Conservation (phyloP, 225 moss, liverwort and hornwort genomes). For the Bryoerythrophyllum caledonicum region DNA sequence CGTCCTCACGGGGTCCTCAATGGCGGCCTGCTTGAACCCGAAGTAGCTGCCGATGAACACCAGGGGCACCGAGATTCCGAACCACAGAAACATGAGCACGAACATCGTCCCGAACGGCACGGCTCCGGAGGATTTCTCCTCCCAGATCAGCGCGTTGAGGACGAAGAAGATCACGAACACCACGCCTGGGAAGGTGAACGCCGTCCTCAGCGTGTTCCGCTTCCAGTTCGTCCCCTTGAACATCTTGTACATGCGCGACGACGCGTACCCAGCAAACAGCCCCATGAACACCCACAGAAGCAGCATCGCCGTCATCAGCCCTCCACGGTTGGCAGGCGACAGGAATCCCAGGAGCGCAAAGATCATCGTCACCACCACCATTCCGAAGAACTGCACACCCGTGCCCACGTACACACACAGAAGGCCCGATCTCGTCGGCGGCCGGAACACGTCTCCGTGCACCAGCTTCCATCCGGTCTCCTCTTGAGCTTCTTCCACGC, state of each 20-base stretch:
- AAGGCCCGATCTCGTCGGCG: constrained; percentile 73
- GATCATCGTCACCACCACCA: constrained; percentile 92
- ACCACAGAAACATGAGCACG: constrained; percentile 91
- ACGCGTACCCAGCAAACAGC: constrained; percentile 86
- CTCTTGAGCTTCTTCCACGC: constrained; percentile 93
- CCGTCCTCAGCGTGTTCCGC: constrained; percentile 85
- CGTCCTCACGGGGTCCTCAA: constrained; percentile 89
- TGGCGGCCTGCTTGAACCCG: constrained; percentile 83
- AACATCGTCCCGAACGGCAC: constrained; percentile 96
- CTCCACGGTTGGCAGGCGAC: constrained; percentile 93
- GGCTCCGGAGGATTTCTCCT: constrained; percentile 93
- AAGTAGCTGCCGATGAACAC: constrained; percentile 93
- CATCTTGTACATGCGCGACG: constrained; percentile 91
- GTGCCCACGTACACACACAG: constrained; percentile 94
- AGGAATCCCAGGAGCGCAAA: constrained; percentile 91
- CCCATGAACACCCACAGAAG: constrained; percentile 99
- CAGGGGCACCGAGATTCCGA: constrained; percentile 91
- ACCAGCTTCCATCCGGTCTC: constrained; percentile 98
- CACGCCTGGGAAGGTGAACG: constrained; percentile 81
- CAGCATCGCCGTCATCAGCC: constrained; percentile 95
- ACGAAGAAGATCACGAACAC: constrained; percentile 82
- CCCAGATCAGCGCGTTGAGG: constrained; percentile 91
- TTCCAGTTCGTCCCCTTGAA: constrained; percentile 97
- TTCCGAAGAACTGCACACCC: constrained; percentile 94
- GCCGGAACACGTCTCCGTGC: constrained; percentile 91